phyloP scores from a whole-genome alignment of 768 basidiomycete species.

The Boletellus sp. region DNA sequence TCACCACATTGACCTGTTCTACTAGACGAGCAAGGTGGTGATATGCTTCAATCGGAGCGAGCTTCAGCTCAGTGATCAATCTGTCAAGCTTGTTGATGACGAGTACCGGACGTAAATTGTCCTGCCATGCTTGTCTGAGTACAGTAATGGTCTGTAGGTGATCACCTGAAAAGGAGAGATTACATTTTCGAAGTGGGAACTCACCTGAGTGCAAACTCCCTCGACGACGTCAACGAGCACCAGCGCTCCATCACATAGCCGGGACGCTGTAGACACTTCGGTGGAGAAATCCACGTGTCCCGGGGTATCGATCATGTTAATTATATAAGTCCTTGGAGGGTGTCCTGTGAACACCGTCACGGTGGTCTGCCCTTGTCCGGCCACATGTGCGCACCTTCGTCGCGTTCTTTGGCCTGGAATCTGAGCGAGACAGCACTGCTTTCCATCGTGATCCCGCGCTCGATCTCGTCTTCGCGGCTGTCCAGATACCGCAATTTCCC shows the following conservation, averaged over 20 bases:
- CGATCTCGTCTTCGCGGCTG: conserved; percentile 94
- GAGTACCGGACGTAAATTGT: conserved; percentile 83
- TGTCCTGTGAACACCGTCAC: conserved; percentile 46
- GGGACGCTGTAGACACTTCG: conserved; percentile 92
- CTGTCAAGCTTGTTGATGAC: conserved; percentile 98
- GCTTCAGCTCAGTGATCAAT: conserved; percentile 87
- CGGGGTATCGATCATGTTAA: conserved; percentile 98
- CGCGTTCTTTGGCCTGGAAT: conserved; percentile 73
- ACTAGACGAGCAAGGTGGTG: conserved; percentile 91
- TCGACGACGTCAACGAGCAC: conserved; percentile 96
- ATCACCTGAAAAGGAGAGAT: not conserved
- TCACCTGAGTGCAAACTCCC: conserved; percentile 95
- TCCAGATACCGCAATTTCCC: conserved; percentile 96
- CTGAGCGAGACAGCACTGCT: conserved; percentile 89
- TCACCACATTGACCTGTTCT: conserved; percentile 96
- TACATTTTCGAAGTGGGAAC: conserved; percentile 19
- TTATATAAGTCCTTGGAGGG: conserved; percentile 66
- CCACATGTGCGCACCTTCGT: conserved; percentile 52
- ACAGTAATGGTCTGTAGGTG: conserved; percentile 82
- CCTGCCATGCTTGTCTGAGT: conserved; percentile 90
- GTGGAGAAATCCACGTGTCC: conserved; percentile 99
- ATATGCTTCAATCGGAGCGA: conserved; percentile 88
- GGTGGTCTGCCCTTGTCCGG: conserved; percentile 7
- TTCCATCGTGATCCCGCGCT: conserved; percentile 99
- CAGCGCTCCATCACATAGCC: conserved; percentile 92